These are phyloP conservation scores for Pharus latifolius DNA, from an alignment of 176 grass and related monocot genomes.

Conservation along the genomic window DNA sequence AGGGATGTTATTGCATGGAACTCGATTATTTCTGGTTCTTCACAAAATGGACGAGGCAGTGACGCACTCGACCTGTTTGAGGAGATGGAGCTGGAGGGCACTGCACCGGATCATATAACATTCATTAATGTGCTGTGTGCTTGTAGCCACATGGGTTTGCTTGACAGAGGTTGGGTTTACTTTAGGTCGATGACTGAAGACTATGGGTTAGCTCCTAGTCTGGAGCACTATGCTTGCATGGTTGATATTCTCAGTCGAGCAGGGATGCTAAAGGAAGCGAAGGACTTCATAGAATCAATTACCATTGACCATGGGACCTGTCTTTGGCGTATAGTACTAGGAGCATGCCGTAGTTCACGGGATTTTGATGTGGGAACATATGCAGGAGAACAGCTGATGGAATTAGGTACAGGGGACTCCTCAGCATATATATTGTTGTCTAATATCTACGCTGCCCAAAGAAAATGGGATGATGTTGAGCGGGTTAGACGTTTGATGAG, in stretches of 20 bases:
- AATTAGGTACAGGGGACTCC: slow-evolving; percentile 38
- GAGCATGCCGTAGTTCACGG: slow-evolving; percentile 41
- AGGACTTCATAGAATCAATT: slow-evolving; percentile 62
- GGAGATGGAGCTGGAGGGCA: slow-evolving; percentile 54
- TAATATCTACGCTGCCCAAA: slow-evolving; percentile 61
- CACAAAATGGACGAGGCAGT: slow-evolving; percentile 58
- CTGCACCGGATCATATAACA: slow-evolving; percentile 61
- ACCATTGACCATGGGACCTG: slow-evolving; percentile 56
- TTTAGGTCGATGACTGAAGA: slow-evolving; percentile 57
- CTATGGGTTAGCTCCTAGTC: slow-evolving; percentile 39
- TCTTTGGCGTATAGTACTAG: slow-evolving; percentile 66
- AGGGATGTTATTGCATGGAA: slow-evolving; percentile 75
- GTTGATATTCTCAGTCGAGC: slow-evolving; percentile 63
- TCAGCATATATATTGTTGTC: slow-evolving; percentile 71
- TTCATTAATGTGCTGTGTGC: slow-evolving; percentile 60
- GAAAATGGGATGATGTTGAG: slow-evolving; percentile 59
- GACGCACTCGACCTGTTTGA: slow-evolving; percentile 60
- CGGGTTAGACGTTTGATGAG: slow-evolving; percentile 63
- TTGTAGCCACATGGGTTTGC: slow-evolving; percentile 76
- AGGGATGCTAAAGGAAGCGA: slow-evolving; percentile 53
- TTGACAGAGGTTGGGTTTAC: slow-evolving; percentile 63
- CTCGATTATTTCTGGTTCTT: slow-evolving; percentile 70
- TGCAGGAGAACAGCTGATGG: slow-evolving; percentile 60
- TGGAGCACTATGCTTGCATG: slow-evolving; percentile 86
- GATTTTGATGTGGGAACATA: slow-evolving; percentile 52